A percentile compares a stretch with the other conserved stretches of the same genome.
phyloP scores from a whole-genome alignment of 371 early-diverging fungal species.

The Mucor sp. region DNA sequence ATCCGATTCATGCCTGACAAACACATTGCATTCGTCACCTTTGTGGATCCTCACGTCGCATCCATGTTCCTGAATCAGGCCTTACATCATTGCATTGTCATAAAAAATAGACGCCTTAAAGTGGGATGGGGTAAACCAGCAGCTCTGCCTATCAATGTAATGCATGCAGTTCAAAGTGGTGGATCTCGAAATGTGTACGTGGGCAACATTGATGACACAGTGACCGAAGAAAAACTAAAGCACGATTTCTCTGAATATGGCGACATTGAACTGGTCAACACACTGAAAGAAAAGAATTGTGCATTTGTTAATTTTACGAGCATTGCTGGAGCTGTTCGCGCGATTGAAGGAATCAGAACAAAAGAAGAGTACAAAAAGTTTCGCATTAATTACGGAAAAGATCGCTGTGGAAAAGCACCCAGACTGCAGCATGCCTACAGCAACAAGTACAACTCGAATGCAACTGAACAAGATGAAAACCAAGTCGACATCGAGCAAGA shows the following conservation, averaged over 20 bases:
- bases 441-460: not conserved
- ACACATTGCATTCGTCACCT: slow-evolving; percentile 82
- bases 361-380: slow-evolving; percentile 57
- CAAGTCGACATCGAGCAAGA: not conserved
- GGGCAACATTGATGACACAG: slow-evolving; percentile 63
- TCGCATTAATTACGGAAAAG: slow-evolving; percentile 80
- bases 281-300: slow-evolving; percentile 75
- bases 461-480: not conserved
- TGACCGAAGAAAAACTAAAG: slow-evolving; percentile 64
- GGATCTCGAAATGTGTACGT: slow-evolving; percentile 86
- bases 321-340: slow-evolving; percentile 70
- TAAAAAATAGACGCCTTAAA: slow-evolving; percentile 73
- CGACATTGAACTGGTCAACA: slow-evolving; percentile 77
- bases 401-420: slow-evolving; percentile 72
- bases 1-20: slow-evolving; percentile 76
- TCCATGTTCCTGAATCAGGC: slow-evolving; percentile 59
- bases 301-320: slow-evolving; percentile 85
- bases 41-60: slow-evolving; percentile 75
- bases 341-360: slow-evolving; percentile 63
- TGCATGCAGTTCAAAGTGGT: slow-evolving; percentile 63
- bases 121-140: slow-evolving; percentile 82
- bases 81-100: slow-evolving; percentile 56
- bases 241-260: slow-evolving; percentile 78
- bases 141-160: slow-evolving; percentile 55
- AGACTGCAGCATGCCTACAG: not conserved